A percentile compares a stretch with the other conserved stretches of the same genome.
Conservation (phyloP, 1,284 basidiomycete genomes). For the Marasmius oreades region DNA sequence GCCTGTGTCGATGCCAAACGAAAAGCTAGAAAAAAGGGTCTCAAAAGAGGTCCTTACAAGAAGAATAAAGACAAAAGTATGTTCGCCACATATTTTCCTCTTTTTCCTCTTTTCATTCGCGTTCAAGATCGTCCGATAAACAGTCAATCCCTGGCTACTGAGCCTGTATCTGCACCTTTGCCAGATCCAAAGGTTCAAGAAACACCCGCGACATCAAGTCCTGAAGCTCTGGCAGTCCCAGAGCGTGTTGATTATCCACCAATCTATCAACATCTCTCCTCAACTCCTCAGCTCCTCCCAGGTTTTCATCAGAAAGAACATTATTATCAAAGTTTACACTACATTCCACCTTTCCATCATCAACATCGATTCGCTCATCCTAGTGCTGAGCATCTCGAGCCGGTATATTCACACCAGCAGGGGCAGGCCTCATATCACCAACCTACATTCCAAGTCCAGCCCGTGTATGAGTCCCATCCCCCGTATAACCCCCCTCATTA, state of each 20-base stretch:
- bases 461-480: background rate
- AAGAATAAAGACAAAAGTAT: conserved; percentile 84
- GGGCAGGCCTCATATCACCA: background rate
- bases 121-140: conserved; percentile 21
- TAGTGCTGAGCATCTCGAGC: background rate
- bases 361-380: background rate
- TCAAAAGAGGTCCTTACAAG: conserved; percentile 90
- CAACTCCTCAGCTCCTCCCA: no score
- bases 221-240: background rate
- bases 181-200: background rate
- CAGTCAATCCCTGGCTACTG: background rate
- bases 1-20: conserved; percentile 79
- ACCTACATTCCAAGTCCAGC: background rate
- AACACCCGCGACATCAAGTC: background rate
- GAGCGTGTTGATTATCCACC: no score
- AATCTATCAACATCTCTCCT: no score
- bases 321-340: no score
- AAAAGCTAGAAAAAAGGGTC: conserved; percentile 82
- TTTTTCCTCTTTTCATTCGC: conserved; percentile 18
- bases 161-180: conserved; percentile 17
- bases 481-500: background rate
- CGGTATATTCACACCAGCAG: background rate
- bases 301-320: no score
- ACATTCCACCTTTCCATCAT: background rate
- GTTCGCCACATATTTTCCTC: conserved; percentile 25